phyloP scores from a whole-genome alignment of 768 basidiomycete species.

The Boletus sensibilis region DNA sequence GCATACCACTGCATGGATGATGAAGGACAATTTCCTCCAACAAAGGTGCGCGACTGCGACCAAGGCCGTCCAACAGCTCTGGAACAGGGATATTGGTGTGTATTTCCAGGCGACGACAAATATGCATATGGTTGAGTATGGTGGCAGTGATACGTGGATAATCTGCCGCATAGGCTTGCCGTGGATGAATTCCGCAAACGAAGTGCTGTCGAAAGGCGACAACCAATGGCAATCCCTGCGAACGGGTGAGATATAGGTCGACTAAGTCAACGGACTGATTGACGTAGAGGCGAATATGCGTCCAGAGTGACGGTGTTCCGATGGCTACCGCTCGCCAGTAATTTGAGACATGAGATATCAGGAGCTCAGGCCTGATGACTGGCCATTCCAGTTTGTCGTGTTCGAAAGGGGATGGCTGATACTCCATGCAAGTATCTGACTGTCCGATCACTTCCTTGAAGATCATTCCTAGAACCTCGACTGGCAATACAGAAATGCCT shows the following conservation, averaged over 20 bases:
- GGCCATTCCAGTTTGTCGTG: slow-evolving; percentile 9
- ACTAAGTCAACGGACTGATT: slow-evolving; percentile 28
- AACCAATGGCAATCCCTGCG: slow-evolving; percentile 24
- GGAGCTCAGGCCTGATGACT: slow-evolving; percentile 28
- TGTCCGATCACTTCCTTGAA: slow-evolving; percentile 19
- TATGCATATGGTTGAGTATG: slow-evolving; percentile 29
- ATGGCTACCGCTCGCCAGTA: slow-evolving; percentile 43
- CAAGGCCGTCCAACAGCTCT: slow-evolving; percentile 24
- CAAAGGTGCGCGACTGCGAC: slow-evolving; percentile 23
- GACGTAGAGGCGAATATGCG: slow-evolving; percentile 26
- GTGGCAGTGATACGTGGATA: slow-evolving; percentile 22
- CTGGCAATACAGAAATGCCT: slow-evolving; percentile 23
- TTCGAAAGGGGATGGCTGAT: slow-evolving; percentile 1
- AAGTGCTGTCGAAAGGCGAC: slow-evolving; percentile 25
- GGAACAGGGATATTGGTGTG: slow-evolving; percentile 25
- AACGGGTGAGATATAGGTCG: slow-evolving; percentile 28
- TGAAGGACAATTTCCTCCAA: slow-evolving; percentile 26
- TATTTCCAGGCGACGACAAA: slow-evolving; percentile 28
- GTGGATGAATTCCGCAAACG: slow-evolving; percentile 19
- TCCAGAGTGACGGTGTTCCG: slow-evolving; percentile 42
- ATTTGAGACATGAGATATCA: slow-evolving; percentile 42
- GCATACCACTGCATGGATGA: slow-evolving; percentile 16
- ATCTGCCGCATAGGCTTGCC: slow-evolving; percentile 20
- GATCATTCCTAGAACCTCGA: slow-evolving; percentile 28
- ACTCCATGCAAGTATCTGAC: slow-evolving; percentile 1